Base-by-base conservation (phyloP, 2,329 filamentous ascomycete species). In the Fusarium acutatum region DNA sequence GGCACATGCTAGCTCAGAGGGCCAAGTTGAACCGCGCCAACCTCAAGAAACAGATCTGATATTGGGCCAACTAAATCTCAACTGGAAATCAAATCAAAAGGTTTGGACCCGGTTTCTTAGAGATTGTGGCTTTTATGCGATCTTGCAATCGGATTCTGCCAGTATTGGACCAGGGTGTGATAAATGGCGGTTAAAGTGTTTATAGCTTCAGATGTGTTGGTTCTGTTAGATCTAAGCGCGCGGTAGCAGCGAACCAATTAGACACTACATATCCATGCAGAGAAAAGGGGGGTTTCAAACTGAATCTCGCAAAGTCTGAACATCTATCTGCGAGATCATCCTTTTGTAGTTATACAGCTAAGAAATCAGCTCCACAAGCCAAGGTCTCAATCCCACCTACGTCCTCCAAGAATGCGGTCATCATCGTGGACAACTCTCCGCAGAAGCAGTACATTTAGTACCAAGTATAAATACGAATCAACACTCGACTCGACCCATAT, bases 1-100 rank as follows among this genome's bases (percentile, higher is more conserved):
- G 74, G 2, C 74, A 76, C 1, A 76, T 76, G 74, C 26, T 76
- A 6, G 14, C 64, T n/a, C 74, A 76, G 18, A 53, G 74, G n/a
- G 71, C 73, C 2, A 75, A 76, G 38, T 7, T 67, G 22, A 56
- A 53, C 24, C 56, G 65, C 0, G 2, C 34, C 11, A 56, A 3
- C 6, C 17, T 18, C 15, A 47, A 59, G 15, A 72, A 69, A 22
- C 26, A 62, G 4, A 4, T n/a, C 6, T 71, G 15, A 70, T 35
- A 15, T 35, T 28, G 5, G 17, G 4, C 32, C 15, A 49, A 6
- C 5, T 13, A 56, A 17, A 15, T 20, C 15, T 13, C 7, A 32
- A 6, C 3, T 22, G 2, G 2, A 32, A 49, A 18, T 32, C 3
- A 18, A 9, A 18, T 49, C 15, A 15, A 18, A n/a, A 17, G 2